phyloP scores from a whole-genome alignment of 192 early-diverging fungal species.

The Entrophospora sp. region DNA sequence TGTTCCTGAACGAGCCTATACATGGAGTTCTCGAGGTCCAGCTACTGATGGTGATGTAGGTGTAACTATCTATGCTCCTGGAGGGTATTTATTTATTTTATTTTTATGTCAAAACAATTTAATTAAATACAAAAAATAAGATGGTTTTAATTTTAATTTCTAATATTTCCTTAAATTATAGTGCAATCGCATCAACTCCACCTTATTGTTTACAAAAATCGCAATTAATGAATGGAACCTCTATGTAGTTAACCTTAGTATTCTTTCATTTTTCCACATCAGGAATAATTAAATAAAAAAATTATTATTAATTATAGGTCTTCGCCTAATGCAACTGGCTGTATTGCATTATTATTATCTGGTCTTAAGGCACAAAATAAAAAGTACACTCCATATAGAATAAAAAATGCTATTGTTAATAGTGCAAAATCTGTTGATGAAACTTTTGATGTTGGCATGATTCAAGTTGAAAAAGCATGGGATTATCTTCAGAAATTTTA shows the following conservation, averaged over 20 bases:
- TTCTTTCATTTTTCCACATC: neutral
- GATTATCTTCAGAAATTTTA: constrained; percentile 59
- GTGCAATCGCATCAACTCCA: constrained; percentile 85
- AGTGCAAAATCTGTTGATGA: constrained; percentile 75
- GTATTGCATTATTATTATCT: constrained; percentile 75
- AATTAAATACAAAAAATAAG: neutral
- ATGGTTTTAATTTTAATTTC: neutral
- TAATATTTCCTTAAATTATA: constrained; percentile 19
- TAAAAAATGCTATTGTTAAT: constrained; percentile 68
- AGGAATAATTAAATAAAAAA: neutral
- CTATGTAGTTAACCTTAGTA: constrained; percentile 52
- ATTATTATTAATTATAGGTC: constrained; percentile 11
- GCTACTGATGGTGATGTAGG: constrained; percentile 76
- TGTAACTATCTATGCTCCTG: constrained; percentile 76
- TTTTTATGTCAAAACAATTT: too few species aligned
- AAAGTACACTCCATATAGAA: constrained; percentile 72
- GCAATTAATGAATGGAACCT: constrained; percentile 87
- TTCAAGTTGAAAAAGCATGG: constrained; percentile 87
- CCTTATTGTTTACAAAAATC: constrained; percentile 62
- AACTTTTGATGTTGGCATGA: constrained; percentile 62
- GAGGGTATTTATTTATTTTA: constrained; percentile 25
- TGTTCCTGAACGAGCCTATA: constrained; percentile 71
- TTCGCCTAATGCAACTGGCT: constrained; percentile 85
- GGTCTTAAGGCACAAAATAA: constrained; percentile 66
- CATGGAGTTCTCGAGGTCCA: constrained; percentile 87